phyloP scores from a whole-genome alignment of 495 filamentous ascomycete genomes.

The Penicillium lividum region DNA sequence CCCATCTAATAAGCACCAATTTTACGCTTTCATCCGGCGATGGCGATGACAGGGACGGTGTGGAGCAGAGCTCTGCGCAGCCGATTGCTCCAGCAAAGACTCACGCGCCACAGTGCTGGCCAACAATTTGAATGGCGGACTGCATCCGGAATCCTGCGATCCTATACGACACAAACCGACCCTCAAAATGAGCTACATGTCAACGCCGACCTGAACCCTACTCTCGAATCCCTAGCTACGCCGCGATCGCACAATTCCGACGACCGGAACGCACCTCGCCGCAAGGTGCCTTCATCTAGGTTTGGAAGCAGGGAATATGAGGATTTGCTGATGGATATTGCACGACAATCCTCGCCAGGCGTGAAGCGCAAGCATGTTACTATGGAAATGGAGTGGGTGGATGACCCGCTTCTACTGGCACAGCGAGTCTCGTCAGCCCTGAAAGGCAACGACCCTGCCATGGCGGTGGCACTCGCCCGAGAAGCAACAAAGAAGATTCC shows the following conservation, averaged over 20 bases:
- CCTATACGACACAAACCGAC: constrained; percentile 1
- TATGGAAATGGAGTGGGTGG: constrained; percentile 60
- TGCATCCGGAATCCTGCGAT: constrained; percentile 4
- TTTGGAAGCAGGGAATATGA: not conserved
- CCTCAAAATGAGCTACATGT: not conserved
- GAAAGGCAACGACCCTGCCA: constrained; percentile 50
- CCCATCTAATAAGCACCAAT: not conserved
- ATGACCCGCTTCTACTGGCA: constrained; percentile 67
- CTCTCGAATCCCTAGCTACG: constrained; percentile 2
- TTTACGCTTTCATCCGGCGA: constrained; percentile 10
- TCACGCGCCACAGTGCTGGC: constrained; percentile 6
- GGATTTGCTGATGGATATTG: constrained; percentile 5
- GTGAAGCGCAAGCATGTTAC: constrained; percentile 10
- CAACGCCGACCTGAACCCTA: not conserved
- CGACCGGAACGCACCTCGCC: not conserved
- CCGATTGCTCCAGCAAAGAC: constrained; percentile 19
- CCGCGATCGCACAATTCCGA: not conserved
- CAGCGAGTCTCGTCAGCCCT: constrained; percentile 61
- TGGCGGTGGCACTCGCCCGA: constrained; percentile 67
- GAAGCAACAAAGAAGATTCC: constrained; percentile 52
- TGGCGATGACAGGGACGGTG: constrained; percentile 21
- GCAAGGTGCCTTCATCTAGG: not conserved
- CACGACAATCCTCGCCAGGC: not conserved
- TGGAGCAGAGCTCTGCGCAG: constrained; percentile 31
- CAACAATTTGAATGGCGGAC: not conserved